Evolutionary conservation across 257 asterid genomes (phyloP), one percentile per base, ranked within the genome.

Genomic region (Solanum medicagineum): DNA sequence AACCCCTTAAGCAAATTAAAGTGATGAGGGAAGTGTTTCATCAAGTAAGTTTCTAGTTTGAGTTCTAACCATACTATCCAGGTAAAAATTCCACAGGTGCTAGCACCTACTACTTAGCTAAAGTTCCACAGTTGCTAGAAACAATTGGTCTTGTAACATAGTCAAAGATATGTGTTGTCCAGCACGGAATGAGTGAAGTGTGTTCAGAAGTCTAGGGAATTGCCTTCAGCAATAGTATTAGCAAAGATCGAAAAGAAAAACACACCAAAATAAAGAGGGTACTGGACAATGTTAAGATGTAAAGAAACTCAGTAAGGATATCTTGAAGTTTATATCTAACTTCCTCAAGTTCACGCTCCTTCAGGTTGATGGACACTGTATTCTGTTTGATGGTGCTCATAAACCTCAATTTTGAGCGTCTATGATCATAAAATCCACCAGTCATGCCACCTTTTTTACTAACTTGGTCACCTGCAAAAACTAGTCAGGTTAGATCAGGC

Each of bases 401-500:
- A 85, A 92, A 93, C 87, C 91, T 97, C 86, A 97, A 84, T 89
- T 91, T 97, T 57, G 99, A 97, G 59, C 98, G 98, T 89, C 97
- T 94, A 69, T 89, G 80, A 88, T 97, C 98, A 90, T 97, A 97
- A 90, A 94, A 97, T 49, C 99, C 99, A 65, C 99, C 99, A 44
- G 98, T 97, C 99, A 97, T 97, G 87, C 98, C 98, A 87, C 99
- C 99, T 88, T 94, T 95, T 91, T 94, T 97, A 93, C 96, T 97
- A 66, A 97, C 99, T 91, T 97, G 99, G 92, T 97, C 99, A 83
- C 99, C 99, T 97, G 91, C 84, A 84, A 83, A 22, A 59, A 79
- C 86, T 45, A 89, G 83, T 59, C 80, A 65, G 60, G 68, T 62
- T 68, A 85, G 84, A 57, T 71, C 84, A 85, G 49, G 83, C 62